Evolutionary conservation across 1,139 yeast genomes (phyloP), one percentile per base, ranked within the genome.

Genomic region (Pneumocystis carinii): DNA sequence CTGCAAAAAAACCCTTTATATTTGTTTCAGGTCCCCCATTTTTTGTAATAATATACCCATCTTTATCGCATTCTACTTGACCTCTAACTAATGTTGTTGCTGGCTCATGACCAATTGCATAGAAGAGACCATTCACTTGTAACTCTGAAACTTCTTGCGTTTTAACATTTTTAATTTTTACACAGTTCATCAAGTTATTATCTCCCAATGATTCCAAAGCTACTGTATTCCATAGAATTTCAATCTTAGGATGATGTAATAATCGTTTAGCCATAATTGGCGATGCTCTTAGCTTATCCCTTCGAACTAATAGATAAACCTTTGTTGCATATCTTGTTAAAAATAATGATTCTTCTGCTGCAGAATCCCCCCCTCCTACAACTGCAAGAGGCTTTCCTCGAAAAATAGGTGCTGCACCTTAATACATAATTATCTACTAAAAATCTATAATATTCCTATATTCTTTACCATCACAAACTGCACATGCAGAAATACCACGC

Each of bases 311-410:
- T 74, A 92, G 79, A 76, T 78, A 89, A 61, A 92, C 97, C 79
- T 90, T 90, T 64, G 97, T 88, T 66, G 95, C 98, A 76, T 90
- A 92, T 76, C 92, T 92, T 71, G 98, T 92, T 75, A 92, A 81
- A 77, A 92, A 92, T 69, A 88, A 79, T 27, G 98, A 97, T 78
- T 92, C 98, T 78, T 92, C 98, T 77, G 97, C 95, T 37, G 98
- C 98, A 68, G 97, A 89, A 76, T 92, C 98, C 75, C 98, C 98
- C 70, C 98, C 98, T 67, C 98, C 98, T 71, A 92, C 79, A 65
- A 92, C 98, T 19, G 96, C 97, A 72, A 92, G 82, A 59, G 97
- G 97, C 77, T 89, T 87, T 80, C 92, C 87, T 81, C 97, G 86
- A 80, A 92, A 92, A 71, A 92, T 90, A 71, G 98, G 98, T 59